Percentiles rank a stretch among this genome's conserved stretches.
Conservation (phyloP, 2,329 filamentous ascomycete species). For the Pseudovirgaria hyperparasitica region DNA sequence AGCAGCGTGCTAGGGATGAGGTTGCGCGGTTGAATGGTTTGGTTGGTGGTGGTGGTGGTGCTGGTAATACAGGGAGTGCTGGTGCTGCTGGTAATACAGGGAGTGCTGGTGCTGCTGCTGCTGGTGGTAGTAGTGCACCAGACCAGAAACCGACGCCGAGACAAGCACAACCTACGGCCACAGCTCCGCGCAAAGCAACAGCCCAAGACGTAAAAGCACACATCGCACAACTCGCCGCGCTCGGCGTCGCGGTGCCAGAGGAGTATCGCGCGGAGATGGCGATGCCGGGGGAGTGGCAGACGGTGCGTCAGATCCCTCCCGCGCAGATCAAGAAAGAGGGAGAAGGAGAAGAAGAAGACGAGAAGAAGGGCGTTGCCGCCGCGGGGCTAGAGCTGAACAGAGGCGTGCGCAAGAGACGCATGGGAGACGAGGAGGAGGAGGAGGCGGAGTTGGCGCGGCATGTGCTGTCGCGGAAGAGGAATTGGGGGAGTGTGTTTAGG, state of each 20-base stretch:
- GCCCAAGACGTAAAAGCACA: slow-evolving; percentile 66
- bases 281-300: slow-evolving; percentile 79
- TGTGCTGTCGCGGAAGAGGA: slow-evolving; percentile 24
- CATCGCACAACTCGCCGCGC: slow-evolving; percentile 71
- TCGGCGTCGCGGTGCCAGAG: slow-evolving; percentile 77
- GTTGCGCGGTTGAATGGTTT: slow-evolving; percentile 75
- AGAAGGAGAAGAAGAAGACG: slow-evolving; percentile 30
- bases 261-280: slow-evolving; percentile 70
- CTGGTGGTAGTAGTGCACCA: slow-evolving; percentile 10
- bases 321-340: slow-evolving; percentile 26
- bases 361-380: slow-evolving; percentile 28
- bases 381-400: too few relatives aligned
- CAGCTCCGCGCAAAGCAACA: slow-evolving; percentile 33
- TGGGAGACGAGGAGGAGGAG: slow-evolving; percentile 48
- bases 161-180: slow-evolving; percentile 13
- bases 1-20: slow-evolving; percentile 71
- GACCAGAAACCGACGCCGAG: slow-evolving; percentile 11
- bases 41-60: slow-evolving; percentile 36
- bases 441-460: slow-evolving; percentile 46
- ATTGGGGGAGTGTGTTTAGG: slow-evolving; percentile 35
- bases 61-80: slow-evolving; percentile 19
- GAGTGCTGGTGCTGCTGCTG: slow-evolving; percentile 15
- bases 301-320: slow-evolving; percentile 43
- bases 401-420: slow-evolving; percentile 50
- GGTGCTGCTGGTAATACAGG: slow-evolving; percentile 15